Percentiles rank a stretch among this genome's conserved stretches.
These are phyloP conservation scores for Yamagishiella unicocca DNA, from an alignment of 139 green algal species.

Conservation along the genomic window DNA sequence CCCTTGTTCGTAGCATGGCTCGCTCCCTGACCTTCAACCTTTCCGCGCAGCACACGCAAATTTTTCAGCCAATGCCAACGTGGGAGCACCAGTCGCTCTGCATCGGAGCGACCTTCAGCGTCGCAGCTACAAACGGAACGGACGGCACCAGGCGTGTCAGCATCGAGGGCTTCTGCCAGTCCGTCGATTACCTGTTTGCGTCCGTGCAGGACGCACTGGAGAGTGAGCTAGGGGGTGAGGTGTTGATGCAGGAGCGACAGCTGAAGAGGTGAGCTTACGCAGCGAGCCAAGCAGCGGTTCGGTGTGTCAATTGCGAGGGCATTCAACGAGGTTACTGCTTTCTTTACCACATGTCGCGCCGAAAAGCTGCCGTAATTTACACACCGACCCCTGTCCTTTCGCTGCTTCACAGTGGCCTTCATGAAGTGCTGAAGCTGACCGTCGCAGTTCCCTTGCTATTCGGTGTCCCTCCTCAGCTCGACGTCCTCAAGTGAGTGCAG, in stretches of 20 bases:
- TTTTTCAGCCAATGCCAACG: constrained; percentile 72
- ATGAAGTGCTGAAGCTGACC: constrained; percentile 76
- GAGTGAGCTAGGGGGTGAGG: constrained; percentile 55
- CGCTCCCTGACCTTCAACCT: no score
- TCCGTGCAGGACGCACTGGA: constrained; percentile 56
- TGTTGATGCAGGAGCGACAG: constrained; percentile 66
- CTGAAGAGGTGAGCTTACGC: constrained; percentile 63
- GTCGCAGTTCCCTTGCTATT: constrained; percentile 84
- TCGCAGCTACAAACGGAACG: constrained; percentile 81
- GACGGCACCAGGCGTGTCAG: constrained; percentile 71
- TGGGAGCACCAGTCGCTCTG: constrained; percentile 81
- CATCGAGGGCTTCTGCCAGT: constrained; percentile 82
- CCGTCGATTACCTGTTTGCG: constrained; percentile 55
- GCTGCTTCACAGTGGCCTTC: constrained; percentile 59
- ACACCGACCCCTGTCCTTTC: not conserved
- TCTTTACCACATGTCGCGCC: no score
- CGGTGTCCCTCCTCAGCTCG: constrained; percentile 81
- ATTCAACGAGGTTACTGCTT: no score
- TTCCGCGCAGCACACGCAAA: no score
- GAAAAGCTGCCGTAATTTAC: no score
- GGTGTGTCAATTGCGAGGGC: no score
- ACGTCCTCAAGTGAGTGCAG: constrained; percentile 70
- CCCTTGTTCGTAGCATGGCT: no score
- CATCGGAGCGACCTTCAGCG: constrained; percentile 77
- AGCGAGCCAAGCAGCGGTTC: no score